These are phyloP conservation scores for Phytopythium boreale DNA, from an alignment of 352 stramenopile species.

Conservation along the genomic window DNA sequence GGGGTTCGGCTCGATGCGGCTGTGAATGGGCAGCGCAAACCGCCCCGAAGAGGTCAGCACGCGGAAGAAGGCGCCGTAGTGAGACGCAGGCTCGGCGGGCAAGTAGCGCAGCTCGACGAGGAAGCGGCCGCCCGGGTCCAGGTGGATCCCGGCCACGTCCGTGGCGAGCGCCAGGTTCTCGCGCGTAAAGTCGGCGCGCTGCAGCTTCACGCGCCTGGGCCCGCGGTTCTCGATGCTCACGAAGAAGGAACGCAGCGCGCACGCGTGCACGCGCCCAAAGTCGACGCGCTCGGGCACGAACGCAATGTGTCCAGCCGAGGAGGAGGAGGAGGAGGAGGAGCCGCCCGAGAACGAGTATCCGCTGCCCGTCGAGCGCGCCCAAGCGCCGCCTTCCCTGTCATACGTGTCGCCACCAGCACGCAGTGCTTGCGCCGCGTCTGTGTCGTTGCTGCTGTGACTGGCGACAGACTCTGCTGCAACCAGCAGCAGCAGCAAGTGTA, in stretches of 20 bases:
- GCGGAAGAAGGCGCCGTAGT: slow-evolving; percentile 25
- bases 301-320: slow-evolving; percentile 26
- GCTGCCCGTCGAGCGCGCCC: neutral
- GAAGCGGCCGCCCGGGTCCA: slow-evolving; percentile 32
- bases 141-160: slow-evolving; percentile 28
- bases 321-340: neutral
- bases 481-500: slow-evolving; percentile 11
- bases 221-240: slow-evolving; percentile 42
- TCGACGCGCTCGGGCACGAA: slow-evolving; percentile 35
- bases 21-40: slow-evolving; percentile 37
- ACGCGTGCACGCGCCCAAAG: slow-evolving; percentile 36
- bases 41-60: slow-evolving; percentile 44
- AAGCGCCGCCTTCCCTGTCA: neutral
- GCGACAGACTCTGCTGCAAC: neutral
- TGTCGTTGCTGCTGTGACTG: neutral
- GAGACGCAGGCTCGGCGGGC: slow-evolving; percentile 18
- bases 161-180: slow-evolving; percentile 34
- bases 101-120: slow-evolving; percentile 40
- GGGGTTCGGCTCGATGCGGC: slow-evolving; percentile 25
- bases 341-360: slow-evolving; percentile 5
- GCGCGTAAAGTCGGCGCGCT: slow-evolving; percentile 41
- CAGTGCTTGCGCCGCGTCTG: neutral
- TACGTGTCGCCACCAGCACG: neutral
- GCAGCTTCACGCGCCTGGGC: slow-evolving; percentile 22
- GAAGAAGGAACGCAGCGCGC: slow-evolving; percentile 21